A percentile compares a stretch with the other conserved stretches of the same genome.
These are phyloP conservation scores for Myotisia sp. DNA, from an alignment of 2,329 filamentous ascomycete genomes.

Conservation along the genomic window DNA sequence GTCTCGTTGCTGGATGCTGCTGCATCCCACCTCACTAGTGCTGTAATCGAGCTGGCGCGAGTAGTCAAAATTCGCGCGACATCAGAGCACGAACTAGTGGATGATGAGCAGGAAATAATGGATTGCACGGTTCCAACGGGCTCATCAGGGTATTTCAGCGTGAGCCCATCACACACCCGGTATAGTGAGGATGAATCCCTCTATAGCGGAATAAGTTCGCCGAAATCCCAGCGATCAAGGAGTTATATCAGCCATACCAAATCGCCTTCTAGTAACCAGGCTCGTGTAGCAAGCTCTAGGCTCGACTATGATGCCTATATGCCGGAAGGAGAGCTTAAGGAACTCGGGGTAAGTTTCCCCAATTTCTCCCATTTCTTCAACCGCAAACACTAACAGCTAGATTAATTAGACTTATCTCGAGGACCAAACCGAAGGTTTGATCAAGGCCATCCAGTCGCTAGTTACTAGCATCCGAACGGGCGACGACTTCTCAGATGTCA, in stretches of 20 bases:
- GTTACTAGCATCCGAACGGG: conserved; percentile 57
- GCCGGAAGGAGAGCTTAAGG: conserved; percentile 40
- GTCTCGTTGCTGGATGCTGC: conserved; percentile 90
- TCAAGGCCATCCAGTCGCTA: conserved; percentile 69
- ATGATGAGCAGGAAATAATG: conserved; percentile 51
- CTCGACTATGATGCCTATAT: conserved; percentile 29
- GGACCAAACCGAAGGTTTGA: conserved; percentile 64
- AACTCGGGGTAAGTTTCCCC: conserved; percentile 41
- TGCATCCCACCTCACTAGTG: conserved; percentile 73
- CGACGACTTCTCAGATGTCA: conserved; percentile 49
- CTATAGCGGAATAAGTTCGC: conserved; percentile 60
- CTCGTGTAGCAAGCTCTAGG: conserved; percentile 17
- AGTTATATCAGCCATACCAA: no score
- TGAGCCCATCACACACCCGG: conserved; percentile 37
- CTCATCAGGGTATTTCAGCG: conserved; percentile 51
- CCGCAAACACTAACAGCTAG: conserved; percentile 12
- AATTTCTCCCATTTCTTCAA: conserved; percentile 3
- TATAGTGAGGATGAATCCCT: conserved; percentile 56
- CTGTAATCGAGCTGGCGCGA: conserved; percentile 73
- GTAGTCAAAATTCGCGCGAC: conserved; percentile 71
- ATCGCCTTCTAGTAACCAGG: conserved; percentile 13
- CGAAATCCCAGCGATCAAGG: conserved; percentile 33
- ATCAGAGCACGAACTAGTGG: conserved; percentile 59
- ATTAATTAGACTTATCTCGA: conserved; percentile 55
- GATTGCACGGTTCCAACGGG: conserved; percentile 48